These are phyloP conservation scores for Hirsutella rhossiliensis DNA, from an alignment of 2,329 filamentous ascomycete genomes.

Conservation along the genomic window DNA sequence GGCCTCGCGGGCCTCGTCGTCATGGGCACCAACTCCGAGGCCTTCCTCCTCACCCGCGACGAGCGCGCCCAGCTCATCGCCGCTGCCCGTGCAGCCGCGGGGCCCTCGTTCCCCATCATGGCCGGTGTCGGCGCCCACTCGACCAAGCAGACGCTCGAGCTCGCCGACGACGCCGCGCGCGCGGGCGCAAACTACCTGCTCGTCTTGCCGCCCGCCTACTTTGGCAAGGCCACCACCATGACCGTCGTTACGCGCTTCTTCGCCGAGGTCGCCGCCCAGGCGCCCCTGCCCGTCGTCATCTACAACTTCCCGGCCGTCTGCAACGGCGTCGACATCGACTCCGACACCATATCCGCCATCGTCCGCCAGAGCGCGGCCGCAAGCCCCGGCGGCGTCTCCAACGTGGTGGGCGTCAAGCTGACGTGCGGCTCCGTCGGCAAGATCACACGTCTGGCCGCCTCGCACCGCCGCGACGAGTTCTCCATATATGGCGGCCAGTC, in stretches of 20 bases:
- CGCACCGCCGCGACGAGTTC: background rate
- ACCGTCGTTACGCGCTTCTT: conserved; percentile 59
- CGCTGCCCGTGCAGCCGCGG: conserved; percentile 70
- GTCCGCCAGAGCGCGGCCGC: background rate
- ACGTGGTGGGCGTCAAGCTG: background rate
- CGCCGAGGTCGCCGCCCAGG: conserved; percentile 60
- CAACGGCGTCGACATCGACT: conserved; percentile 80
- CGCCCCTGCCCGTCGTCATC: conserved; percentile 65
- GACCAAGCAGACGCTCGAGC: conserved; percentile 67
- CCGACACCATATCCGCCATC: conserved; percentile 34
- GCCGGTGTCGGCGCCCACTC: conserved; percentile 73
- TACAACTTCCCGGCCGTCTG: conserved; percentile 91
- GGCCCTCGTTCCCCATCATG: conserved; percentile 64
- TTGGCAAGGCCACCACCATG: conserved; percentile 63
- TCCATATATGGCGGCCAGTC: background rate
- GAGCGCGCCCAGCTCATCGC: conserved; percentile 66
- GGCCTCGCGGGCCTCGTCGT: conserved; percentile 74
- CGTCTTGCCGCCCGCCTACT: conserved; percentile 73
- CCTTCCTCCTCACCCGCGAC: conserved; percentile 67
- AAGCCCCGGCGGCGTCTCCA: background rate
- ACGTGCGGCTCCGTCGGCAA: background rate
- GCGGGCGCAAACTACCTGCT: conserved; percentile 73
- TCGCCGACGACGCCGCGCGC: conserved; percentile 52
- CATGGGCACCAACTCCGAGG: conserved; percentile 87
- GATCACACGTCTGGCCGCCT: background rate